phyloP scores from a whole-genome alignment of 208 protist genomes.

The Crithidia fasciculata region DNA sequence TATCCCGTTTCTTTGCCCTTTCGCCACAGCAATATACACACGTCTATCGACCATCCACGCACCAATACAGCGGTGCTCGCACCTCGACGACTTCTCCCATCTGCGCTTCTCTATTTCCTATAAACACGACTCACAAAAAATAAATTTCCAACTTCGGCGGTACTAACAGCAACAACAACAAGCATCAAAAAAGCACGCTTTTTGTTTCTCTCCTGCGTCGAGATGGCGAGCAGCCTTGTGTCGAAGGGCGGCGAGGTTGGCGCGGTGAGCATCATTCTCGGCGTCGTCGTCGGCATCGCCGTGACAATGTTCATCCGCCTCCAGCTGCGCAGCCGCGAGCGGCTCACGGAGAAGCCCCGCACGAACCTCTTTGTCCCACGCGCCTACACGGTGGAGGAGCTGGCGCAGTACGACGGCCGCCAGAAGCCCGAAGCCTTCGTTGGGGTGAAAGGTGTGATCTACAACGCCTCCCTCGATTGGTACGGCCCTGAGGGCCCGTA shows the following conservation, averaged over 20 bases:
- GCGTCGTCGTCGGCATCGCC: conserved; percentile 28
- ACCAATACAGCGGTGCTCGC: too few relatives aligned
- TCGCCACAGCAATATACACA: too few relatives aligned
- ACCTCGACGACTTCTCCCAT: too few relatives aligned
- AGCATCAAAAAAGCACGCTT: neutral
- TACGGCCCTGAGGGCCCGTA: conserved; percentile 83
- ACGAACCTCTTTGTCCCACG: conserved; percentile 63
- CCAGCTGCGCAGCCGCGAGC: conserved; percentile 43
- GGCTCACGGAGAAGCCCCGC: conserved; percentile 50
- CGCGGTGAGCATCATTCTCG: conserved; percentile 24
- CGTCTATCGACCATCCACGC: too few relatives aligned
- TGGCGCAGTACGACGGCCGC: conserved; percentile 77
- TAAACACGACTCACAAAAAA: too few relatives aligned
- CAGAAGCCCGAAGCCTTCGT: conserved; percentile 74
- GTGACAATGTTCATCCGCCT: conserved; percentile 28
- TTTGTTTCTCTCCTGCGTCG: neutral
- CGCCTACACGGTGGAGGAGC: conserved; percentile 81
- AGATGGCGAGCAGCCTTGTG: conserved; percentile 3
- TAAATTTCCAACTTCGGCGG: too few relatives aligned
- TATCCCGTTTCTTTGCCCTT: too few relatives aligned
- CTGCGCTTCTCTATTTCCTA: too few relatives aligned
- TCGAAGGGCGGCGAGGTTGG: conserved; percentile 4
- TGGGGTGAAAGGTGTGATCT: conserved; percentile 85
- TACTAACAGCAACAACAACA: neutral
- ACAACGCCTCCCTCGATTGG: conserved; percentile 78